Evolutionary conservation across 2,329 filamentous ascomycete genomes (phyloP), one percentile per base, ranked within the genome.

Genomic region (Emydomyces testavorans): DNA sequence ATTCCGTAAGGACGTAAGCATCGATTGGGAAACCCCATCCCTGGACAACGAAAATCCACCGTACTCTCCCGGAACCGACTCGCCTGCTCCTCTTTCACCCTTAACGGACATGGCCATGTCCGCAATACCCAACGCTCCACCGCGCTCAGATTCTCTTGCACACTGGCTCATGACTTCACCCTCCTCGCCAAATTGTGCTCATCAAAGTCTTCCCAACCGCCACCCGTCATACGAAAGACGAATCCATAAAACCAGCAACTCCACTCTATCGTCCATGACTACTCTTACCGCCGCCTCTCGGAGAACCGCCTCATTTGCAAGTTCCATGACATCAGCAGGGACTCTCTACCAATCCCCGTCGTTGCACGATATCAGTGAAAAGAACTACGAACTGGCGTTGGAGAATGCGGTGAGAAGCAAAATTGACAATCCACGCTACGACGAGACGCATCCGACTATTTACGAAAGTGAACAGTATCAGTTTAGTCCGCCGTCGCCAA

Each of bases 231-330:
- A 34, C 8, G 24, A 26, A 41, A 40, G 36, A 37, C 38, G 43
- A 28, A 51, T 56, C 18, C 64, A 62, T 21, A 65, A 61, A 1
- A 40, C 65, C 13, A 67, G 65, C 46, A 62, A 60, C 13, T 64
- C 63, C 5, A 67, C 65, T 2, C 36, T 63, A 34, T 55, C 56
- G 18, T 64, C 56, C 18, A 60, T 62, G 1, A 56, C 56, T 13
- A 54, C 56, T 40, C 53, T 56, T 23, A 58, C 54, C 2, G 54
- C 51, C 1, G 47, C 49, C 13, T 43, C 52, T 6, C 53, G 48
- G 34, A 48, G 51, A 11, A 63, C 58, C 21, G 51, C 54, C 6
- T 65, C 63, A 1, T 49, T 64, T 15, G 60, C 63, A 11, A 64
- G 62, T 47, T 54, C 50, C 23, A 52, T 56, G 20, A 56, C 54